Base-by-base conservation (phyloP, 148 eudicot genomes). In the Salicornia ramosissima region DNA sequence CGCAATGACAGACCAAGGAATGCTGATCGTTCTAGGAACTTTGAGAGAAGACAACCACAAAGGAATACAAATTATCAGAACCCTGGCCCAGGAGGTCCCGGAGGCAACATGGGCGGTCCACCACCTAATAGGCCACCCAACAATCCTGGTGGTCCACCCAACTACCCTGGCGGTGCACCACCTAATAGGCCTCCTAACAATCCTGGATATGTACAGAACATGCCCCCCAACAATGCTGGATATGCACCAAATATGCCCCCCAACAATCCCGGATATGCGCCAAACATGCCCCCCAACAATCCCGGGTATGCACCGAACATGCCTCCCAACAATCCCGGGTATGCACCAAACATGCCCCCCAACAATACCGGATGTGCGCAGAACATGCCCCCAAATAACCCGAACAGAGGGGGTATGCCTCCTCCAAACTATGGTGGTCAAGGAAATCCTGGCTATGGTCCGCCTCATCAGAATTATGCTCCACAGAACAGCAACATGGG, bases 1-100 rank as follows among this genome's bases (percentile, higher is more conserved):
- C 91, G 98, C 71, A 88, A 82, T 79, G 98, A 93, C 73, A 81
- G 97, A 25, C 99, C 97, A 78, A 88, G 97, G 31, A 90, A 84
- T 79, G 76, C 71, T 72, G 99, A 91, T 58, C 80, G 93, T 33
- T 90, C 99, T 15, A 84, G 99, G 75, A 94, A 90, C 76, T 90
- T 84, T 64, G 96, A 90, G 21, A 79, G 92, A 73, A 78, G 97
- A 72, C 86, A 88, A 83, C 68, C 28, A 58, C 45, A 13, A 67
- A 14, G 65, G 6, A 34, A 70, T 72, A 71, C 54, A n/a, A n/a
- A n/a, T n/a, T n/a, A n/a, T 36, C 40, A 36, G 40, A 36, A 8
- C 40, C 40, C 40, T 36, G 40, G 40, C 40, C 40, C 40, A 36
- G 40, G 40, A 36, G 70, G 68, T 28, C 69, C 54, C 13, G 51